A percentile compares a stretch with the other conserved stretches of the same genome.
Conservation (phyloP, 2,329 filamentous ascomycete species). For the Clonostachys rhizophaga region DNA sequence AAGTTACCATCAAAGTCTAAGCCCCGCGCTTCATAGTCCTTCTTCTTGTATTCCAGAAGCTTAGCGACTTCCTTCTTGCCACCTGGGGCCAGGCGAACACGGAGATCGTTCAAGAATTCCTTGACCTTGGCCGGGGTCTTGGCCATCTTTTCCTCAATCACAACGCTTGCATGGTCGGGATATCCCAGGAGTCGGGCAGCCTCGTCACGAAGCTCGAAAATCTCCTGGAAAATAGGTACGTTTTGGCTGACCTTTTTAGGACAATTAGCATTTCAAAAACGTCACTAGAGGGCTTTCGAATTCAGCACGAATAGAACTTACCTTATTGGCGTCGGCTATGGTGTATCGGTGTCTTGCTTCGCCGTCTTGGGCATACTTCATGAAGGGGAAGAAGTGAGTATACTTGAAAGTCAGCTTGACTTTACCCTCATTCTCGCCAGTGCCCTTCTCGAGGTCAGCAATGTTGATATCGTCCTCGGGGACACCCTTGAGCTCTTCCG, state of each 20-base stretch:
- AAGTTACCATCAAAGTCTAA: slow-evolving; percentile 62
- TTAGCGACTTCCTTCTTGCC: slow-evolving; percentile 66
- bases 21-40: slow-evolving; percentile 56
- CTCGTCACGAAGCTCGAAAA: slow-evolving; percentile 71
- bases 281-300: too few species aligned
- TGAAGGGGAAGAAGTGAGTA: slow-evolving; percentile 71
- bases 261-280: too few species aligned
- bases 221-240: slow-evolving; percentile 68
- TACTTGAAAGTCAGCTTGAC: slow-evolving; percentile 79
- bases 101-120: slow-evolving; percentile 68
- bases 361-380: slow-evolving; percentile 71
- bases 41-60: slow-evolving; percentile 70
- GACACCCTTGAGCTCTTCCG: slow-evolving; percentile 69
- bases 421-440: slow-evolving; percentile 67
- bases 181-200: slow-evolving; percentile 74
- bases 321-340: slow-evolving; percentile 76
- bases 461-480: slow-evolving; percentile 65
- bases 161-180: slow-evolving; percentile 69
- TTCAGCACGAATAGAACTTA: slow-evolving; percentile 13
- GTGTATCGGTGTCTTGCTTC: slow-evolving; percentile 66
- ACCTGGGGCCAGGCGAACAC: slow-evolving; percentile 60
- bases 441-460: slow-evolving; percentile 64
- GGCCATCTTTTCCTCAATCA: slow-evolving; percentile 82
- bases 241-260: slow-evolving; percentile 57
- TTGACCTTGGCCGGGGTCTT: slow-evolving; percentile 70